Evolutionary conservation across 2,329 filamentous ascomycete species (phyloP).

Genomic region (Fusarium papillatum): DNA sequence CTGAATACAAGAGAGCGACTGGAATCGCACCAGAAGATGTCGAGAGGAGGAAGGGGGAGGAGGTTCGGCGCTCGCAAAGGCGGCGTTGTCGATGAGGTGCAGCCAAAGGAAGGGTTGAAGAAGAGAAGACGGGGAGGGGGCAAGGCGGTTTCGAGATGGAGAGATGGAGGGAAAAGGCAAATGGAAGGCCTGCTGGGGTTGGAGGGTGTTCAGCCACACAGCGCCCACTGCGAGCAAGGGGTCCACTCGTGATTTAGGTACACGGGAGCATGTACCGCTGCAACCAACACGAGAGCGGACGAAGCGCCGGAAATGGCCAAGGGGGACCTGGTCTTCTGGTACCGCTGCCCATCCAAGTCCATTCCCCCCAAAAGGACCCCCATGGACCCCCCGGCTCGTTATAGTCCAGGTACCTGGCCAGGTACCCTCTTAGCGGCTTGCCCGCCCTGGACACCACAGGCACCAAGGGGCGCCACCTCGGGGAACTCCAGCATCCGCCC

Average conservation of each 20-base stretch:
- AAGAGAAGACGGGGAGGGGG: constrained; percentile 41
- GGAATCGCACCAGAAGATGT: constrained; percentile 67
- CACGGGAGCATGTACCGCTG: constrained; percentile 29
- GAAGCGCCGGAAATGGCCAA: constrained; percentile 35
- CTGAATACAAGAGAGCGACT: constrained; percentile 61
- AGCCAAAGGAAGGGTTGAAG: constrained; percentile 41
- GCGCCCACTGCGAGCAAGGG: constrained; percentile 39
- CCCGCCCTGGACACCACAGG: constrained; percentile 27
- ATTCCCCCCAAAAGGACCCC: constrained; percentile 27
- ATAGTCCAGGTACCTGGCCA: constrained; percentile 17
- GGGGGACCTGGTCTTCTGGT: constrained; percentile 35
- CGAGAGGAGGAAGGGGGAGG: constrained; percentile 41
- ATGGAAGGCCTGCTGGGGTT: constrained; percentile 32
- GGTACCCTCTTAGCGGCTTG: constrained; percentile 12
- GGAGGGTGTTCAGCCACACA: constrained; percentile 44
- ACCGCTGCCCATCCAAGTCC: constrained; percentile 32
- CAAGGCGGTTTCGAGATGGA: constrained; percentile 47
- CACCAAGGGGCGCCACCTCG: constrained; percentile 37
- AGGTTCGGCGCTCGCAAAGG: constrained; percentile 45
- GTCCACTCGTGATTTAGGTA: constrained; percentile 38
- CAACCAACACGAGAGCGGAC: constrained; percentile 29
- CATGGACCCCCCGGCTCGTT: constrained; percentile 3
- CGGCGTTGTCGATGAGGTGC: constrained; percentile 39
- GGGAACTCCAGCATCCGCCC: constrained; percentile 33
- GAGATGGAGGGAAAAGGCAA: constrained; percentile 42